phyloP scores from a whole-genome alignment of 2,329 filamentous ascomycete genomes.

The Botryotinia globosa region DNA sequence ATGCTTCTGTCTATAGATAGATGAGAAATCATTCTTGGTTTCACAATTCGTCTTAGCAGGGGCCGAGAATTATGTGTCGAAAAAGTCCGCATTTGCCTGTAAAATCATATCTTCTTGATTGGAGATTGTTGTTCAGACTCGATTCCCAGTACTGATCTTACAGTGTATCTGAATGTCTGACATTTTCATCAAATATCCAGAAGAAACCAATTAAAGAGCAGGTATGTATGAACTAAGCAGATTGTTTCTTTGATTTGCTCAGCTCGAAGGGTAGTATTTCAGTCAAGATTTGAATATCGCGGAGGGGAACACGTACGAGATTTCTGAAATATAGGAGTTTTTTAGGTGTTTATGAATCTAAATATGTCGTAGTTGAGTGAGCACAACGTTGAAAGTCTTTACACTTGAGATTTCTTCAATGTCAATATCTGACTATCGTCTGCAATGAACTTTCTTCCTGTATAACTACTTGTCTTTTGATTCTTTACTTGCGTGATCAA shows the following conservation, averaged over 20 bases:
- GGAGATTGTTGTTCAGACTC: too few species aligned
- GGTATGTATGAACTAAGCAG: neutral
- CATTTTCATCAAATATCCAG: neutral
- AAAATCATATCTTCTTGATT: too few species aligned
- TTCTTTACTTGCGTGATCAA: neutral
- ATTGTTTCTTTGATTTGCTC: neutral
- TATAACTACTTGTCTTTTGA: neutral
- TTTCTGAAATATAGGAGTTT: neutral
- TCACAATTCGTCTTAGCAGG: too few species aligned
- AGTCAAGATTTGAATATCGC: neutral
- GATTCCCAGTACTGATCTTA: neutral
- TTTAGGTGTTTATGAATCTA: neutral
- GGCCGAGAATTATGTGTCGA: too few species aligned
- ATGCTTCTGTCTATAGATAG: neutral
- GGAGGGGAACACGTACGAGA: neutral
- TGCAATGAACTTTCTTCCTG: neutral
- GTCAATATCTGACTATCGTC: neutral
- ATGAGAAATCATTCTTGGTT: too few species aligned
- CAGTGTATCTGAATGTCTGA: neutral
- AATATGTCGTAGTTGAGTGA: neutral
- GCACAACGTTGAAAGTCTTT: accelerated
- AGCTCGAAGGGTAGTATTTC: neutral
- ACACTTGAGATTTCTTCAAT: accelerated
- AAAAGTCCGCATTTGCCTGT: too few species aligned
- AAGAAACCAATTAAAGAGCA: neutral